These are phyloP conservation scores for Psilocybe cubensis DNA, from an alignment of 768 basidiomycete genomes.

Conservation along the genomic window DNA sequence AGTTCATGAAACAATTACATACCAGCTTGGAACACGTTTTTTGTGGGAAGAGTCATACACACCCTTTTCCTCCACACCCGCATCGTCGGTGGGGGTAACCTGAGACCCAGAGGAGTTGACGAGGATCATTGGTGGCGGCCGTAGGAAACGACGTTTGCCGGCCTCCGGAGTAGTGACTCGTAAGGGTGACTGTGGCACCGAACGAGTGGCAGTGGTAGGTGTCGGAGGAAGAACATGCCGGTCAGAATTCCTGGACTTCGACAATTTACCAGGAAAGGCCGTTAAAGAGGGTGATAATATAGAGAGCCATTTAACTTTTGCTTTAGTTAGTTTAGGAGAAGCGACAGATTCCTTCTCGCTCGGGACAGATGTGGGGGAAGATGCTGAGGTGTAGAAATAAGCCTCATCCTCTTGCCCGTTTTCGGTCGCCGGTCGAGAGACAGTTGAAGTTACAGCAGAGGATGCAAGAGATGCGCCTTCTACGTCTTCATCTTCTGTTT, in stretches of 20 bases:
- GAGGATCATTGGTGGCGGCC: constrained; percentile 32
- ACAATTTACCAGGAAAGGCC: constrained; percentile 9
- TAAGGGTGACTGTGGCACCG: constrained; percentile 1
- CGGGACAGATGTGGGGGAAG: constrained; percentile 14
- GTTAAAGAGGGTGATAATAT: constrained; percentile 24
- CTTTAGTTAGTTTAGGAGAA: constrained; percentile 10
- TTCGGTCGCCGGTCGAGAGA: constrained; percentile 21
- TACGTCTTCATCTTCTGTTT: constrained; percentile 42
- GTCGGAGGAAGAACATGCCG: constrained; percentile 5
- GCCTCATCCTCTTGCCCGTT: constrained; percentile 10
- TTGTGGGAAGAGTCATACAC: constrained; percentile 85
- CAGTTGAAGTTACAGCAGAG: constrained; percentile 38
- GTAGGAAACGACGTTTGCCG: constrained; percentile 18
- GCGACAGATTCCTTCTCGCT: background rate
- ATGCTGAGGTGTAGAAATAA: constrained; percentile 12
- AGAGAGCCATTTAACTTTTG: constrained; percentile 22
- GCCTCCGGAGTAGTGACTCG: background rate
- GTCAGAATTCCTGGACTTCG: constrained; percentile 10
- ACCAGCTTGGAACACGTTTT: constrained; percentile 86
- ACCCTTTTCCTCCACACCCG: constrained; percentile 51
- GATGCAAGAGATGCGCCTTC: constrained; percentile 53
- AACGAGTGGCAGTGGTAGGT: constrained; percentile 5
- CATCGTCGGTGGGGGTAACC: constrained; percentile 32
- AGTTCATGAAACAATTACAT: constrained; percentile 23
- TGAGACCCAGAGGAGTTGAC: constrained; percentile 31